A percentile compares a stretch with the other conserved stretches of the same genome.
Conservation (phyloP, 768 basidiomycete genomes). For the Naganishia kalamii region DNA sequence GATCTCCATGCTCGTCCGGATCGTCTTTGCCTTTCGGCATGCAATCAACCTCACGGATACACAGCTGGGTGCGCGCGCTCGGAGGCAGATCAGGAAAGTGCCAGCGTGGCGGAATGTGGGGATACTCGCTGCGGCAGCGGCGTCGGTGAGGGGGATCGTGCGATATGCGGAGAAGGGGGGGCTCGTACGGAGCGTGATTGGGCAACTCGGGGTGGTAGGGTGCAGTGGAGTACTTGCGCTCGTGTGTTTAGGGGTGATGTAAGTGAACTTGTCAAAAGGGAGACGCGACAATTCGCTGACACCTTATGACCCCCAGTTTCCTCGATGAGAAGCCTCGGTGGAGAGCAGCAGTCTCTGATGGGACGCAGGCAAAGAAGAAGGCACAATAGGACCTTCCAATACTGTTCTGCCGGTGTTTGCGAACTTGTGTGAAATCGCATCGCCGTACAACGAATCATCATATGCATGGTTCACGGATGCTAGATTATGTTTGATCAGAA, state of each 20-base stretch:
- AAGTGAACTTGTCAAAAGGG: neutral
- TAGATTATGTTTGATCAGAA: too few species aligned
- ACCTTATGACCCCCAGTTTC: neutral
- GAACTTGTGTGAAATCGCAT: neutral
- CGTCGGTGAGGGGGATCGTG: neutral
- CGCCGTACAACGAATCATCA: neutral
- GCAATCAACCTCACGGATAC: conserved; percentile 7
- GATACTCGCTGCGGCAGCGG: neutral
- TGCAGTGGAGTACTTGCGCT: neutral
- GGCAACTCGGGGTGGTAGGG: neutral
- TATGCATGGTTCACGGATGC: too few species aligned
- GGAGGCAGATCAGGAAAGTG: neutral
- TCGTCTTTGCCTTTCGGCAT: conserved; percentile 34
- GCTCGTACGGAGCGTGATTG: neutral
- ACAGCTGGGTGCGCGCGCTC: neutral
- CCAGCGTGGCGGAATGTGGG: neutral
- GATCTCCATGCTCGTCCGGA: conserved; percentile 35
- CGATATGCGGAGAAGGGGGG: neutral
- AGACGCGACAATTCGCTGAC: neutral
- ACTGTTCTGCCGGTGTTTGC: neutral
- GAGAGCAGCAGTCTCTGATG: neutral
- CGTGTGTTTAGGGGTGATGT: neutral
- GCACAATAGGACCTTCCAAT: neutral
- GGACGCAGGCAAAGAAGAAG: neutral
- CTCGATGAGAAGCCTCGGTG: neutral